A percentile compares a stretch with the other conserved stretches of the same genome.
Evolutionary conservation across 2,329 filamentous ascomycete species (phyloP).

Genomic region (Diplodia scrobiculata): DNA sequence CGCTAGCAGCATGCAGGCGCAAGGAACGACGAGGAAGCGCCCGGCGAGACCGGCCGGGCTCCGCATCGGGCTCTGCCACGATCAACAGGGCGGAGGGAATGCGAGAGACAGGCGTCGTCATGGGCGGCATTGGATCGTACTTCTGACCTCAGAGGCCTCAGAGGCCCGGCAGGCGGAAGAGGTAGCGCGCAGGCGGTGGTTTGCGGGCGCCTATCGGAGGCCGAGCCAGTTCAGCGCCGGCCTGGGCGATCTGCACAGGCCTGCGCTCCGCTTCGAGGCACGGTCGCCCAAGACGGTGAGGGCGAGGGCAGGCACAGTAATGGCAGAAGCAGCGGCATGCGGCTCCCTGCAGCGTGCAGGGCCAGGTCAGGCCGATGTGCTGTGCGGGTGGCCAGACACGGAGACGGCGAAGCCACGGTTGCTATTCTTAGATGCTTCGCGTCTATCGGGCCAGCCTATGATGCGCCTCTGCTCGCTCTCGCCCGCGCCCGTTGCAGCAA

Average conservation of each 20-base stretch:
- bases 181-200: background rate
- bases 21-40: conserved; percentile 1
- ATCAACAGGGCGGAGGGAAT: background rate
- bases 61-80: background rate
- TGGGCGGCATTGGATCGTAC: background rate
- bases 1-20: conserved; percentile 6
- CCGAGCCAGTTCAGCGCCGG: background rate
- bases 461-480: background rate
- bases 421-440: conserved; percentile 1
- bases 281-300: conserved; percentile 14
- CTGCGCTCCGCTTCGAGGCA: background rate
- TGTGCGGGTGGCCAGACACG: background rate
- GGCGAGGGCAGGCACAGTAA: no score
- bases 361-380: background rate
- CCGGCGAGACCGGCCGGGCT: background rate
- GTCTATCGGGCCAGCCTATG: background rate
- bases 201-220: conserved; percentile 22
- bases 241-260: conserved; percentile 16
- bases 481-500: background rate
- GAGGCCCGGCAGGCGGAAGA: background rate
- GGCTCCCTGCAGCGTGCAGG: background rate
- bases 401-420: background rate
- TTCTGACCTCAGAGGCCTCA: conserved; percentile 8
- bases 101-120: background rate
- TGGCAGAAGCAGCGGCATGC: background rate